Percentiles rank a stretch among this genome's conserved stretches.
Evolutionary conservation across 257 asterid genomes (phyloP).

Genomic region (Verbascum thapsus): DNA sequence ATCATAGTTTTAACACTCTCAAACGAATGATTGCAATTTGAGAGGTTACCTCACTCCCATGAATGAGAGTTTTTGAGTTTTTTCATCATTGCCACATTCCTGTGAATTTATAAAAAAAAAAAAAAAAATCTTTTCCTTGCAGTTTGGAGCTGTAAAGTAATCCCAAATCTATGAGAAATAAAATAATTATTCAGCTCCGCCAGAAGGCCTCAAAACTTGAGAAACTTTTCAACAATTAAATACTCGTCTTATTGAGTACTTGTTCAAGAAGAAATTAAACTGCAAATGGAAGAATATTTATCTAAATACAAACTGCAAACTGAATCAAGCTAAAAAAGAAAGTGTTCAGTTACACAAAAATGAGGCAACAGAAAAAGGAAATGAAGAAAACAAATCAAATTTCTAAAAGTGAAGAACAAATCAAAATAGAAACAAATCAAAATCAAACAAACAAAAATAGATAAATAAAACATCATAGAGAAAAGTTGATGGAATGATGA

Average conservation of each 20-base stretch:
- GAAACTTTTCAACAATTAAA: slow-evolving; percentile 8
- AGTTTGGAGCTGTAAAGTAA: slow-evolving; percentile 2
- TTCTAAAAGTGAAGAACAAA: too few species aligned
- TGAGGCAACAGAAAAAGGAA: too few species aligned
- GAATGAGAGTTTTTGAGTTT: slow-evolving; percentile 30
- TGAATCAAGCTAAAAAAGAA: too few species aligned
- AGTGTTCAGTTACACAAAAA: too few species aligned
- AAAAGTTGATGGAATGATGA: background rate
- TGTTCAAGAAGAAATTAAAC: background rate
- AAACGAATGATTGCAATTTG: slow-evolving; percentile 29
- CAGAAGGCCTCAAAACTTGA: too few species aligned
- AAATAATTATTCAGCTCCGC: background rate
- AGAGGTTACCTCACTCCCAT: slow-evolving; percentile 36
- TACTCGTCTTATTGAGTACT: background rate
- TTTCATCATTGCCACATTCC: slow-evolving; percentile 75
- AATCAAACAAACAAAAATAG: background rate
- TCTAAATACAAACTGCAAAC: background rate
- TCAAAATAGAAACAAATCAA: slow-evolving; percentile 56
- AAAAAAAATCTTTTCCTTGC: slow-evolving; percentile 20
- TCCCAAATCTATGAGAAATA: background rate
- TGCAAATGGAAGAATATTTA: background rate
- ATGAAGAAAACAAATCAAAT: too few species aligned
- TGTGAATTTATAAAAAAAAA: background rate
- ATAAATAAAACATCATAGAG: background rate
- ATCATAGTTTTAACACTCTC: slow-evolving; percentile 44